phyloP scores from a whole-genome alignment of 1,284 basidiomycete genomes.

The Ceratobasidium sp. region DNA sequence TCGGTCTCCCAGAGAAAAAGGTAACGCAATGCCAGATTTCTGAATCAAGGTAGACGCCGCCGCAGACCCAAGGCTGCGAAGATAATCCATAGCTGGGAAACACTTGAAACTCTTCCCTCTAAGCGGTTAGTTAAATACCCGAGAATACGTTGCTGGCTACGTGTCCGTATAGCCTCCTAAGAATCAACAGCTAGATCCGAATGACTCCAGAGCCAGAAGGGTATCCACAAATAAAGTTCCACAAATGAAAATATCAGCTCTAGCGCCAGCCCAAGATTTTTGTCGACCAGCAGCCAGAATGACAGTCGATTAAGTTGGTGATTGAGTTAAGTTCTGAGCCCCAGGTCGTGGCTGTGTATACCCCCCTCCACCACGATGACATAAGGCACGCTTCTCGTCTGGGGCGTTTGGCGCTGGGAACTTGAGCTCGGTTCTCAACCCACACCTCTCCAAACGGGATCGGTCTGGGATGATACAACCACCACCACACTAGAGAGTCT shows the following conservation, averaged over 20 bases:
- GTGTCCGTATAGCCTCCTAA: constrained; percentile 16
- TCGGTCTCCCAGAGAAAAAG: constrained; percentile 87
- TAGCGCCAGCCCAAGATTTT: too few relatives aligned
- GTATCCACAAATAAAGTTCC: not conserved
- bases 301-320: too few relatives aligned
- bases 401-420: constrained; percentile 7
- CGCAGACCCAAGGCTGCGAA: constrained; percentile 86
- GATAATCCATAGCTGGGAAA: constrained; percentile 78
- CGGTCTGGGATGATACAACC: not conserved
- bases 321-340: too few relatives aligned
- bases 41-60: constrained; percentile 89
- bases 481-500: too few relatives aligned
- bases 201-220: not conserved
- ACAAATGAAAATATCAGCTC: not conserved
- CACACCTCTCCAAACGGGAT: constrained; percentile 19
- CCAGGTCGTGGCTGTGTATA: too few relatives aligned
- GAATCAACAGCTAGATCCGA: not conserved
- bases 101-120: not conserved
- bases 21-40: constrained; percentile 90
- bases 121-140: not conserved
- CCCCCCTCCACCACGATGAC: not conserved
- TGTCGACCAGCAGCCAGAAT: too few relatives aligned
- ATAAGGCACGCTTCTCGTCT: too few relatives aligned
- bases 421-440: constrained; percentile 27
- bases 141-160: constrained; percentile 8